Percentiles rank a stretch among this genome's conserved stretches.
phyloP scores from a whole-genome alignment of 768 basidiomycete species.

The Mycena rosella region DNA sequence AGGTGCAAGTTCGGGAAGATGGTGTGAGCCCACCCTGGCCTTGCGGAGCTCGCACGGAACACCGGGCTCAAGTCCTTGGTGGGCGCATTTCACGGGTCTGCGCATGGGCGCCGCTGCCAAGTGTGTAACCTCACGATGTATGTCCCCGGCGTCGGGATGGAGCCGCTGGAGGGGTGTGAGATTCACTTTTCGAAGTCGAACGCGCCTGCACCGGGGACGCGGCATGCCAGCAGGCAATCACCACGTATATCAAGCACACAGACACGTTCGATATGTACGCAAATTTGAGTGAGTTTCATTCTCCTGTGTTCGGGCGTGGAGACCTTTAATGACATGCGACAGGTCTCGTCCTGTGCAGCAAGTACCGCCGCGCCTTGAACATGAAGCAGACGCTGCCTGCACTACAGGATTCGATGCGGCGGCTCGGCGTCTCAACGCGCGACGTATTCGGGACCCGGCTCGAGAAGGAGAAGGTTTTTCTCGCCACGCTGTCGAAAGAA shows the following conservation, averaged over 20 bases:
- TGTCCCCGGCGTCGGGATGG: slow-evolving; percentile 30
- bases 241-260: slow-evolving; percentile 1
- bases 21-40: slow-evolving; percentile 7
- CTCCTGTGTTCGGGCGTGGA: background rate
- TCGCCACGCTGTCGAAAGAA: slow-evolving; percentile 32
- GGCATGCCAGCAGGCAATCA: slow-evolving; percentile 28
- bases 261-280: slow-evolving; percentile 8
- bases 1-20: slow-evolving; percentile 32
- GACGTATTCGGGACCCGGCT: background rate
- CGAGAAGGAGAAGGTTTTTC: slow-evolving; percentile 31
- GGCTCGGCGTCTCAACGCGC: background rate
- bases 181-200: slow-evolving; percentile 28
- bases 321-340: no score
- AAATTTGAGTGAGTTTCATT: background rate
- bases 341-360: background rate
- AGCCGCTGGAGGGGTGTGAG: slow-evolving; percentile 30
- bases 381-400: background rate
- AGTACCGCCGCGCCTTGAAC: background rate
- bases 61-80: background rate
- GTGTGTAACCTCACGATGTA: no score
- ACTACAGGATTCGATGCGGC: no score
- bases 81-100: no score
- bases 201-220: slow-evolving; percentile 22
- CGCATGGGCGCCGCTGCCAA: no score
- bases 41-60: slow-evolving; percentile 6